Evolutionary conservation across 352 stramenopile genomes (phyloP).

Genomic region (Albugo candida): DNA sequence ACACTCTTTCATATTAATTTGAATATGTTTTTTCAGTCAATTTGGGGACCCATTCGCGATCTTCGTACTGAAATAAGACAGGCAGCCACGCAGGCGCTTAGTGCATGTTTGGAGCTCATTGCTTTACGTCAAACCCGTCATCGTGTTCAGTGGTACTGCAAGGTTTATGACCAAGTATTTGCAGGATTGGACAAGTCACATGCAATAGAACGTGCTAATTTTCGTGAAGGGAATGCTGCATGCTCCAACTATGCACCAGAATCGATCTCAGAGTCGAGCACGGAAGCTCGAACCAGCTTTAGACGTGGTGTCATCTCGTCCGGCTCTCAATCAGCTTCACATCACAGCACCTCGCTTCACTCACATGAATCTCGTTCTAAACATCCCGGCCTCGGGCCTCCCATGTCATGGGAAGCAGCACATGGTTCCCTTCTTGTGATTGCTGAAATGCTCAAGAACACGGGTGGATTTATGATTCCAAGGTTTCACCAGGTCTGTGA

Average conservation of each 20-base stretch:
- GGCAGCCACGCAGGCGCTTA: conserved; percentile 63
- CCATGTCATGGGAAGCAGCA: conserved; percentile 47
- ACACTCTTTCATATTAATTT: conserved; percentile 84
- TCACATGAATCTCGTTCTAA: neutral
- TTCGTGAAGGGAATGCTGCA: conserved; percentile 2
- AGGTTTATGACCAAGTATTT: conserved; percentile 82
- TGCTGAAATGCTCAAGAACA: conserved; percentile 86
- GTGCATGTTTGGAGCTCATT: conserved; percentile 77
- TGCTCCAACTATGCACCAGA: neutral
- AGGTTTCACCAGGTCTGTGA: conserved; percentile 91
- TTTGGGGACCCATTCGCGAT: conserved; percentile 73
- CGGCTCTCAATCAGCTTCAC: neutral
- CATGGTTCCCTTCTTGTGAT: conserved; percentile 94
- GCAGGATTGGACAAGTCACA: conserved; percentile 20
- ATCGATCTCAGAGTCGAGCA: no score
- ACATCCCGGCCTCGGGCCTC: neutral
- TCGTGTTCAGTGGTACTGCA: conserved; percentile 83
- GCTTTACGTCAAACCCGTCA: conserved; percentile 58
- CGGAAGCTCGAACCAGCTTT: no score
- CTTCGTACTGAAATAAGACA: conserved; percentile 56
- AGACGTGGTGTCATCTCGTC: neutral
- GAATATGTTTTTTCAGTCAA: conserved; percentile 85
- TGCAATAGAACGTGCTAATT: neutral
- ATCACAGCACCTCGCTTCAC: neutral
- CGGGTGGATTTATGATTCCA: conserved; percentile 92